Conservation (phyloP, 164 flowering plant species). For the Taxillus chinensis region DNA sequence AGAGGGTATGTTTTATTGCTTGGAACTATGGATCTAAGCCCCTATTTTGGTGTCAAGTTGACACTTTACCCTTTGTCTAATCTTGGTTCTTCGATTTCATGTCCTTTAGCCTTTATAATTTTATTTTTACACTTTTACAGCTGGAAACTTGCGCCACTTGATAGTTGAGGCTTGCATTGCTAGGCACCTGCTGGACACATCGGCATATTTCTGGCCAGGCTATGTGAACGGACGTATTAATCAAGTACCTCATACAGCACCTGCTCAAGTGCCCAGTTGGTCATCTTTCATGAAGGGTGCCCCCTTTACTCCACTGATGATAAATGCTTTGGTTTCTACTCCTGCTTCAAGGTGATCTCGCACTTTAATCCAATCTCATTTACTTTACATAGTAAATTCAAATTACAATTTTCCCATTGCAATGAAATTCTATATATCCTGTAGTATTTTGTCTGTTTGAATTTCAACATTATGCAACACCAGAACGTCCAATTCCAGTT, state of each 20-base stretch:
- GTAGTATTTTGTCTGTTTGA: too few relatives aligned
- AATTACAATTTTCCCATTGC: too few relatives aligned
- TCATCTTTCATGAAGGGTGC: conserved; percentile 85
- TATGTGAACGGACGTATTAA: conserved; percentile 73
- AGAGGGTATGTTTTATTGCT: too few relatives aligned
- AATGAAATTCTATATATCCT: too few relatives aligned
- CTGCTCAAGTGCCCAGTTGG: conserved; percentile 84
- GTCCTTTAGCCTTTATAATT: too few relatives aligned
- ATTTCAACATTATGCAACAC: too few relatives aligned
- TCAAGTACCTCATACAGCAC: conserved; percentile 56
- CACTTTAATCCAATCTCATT: not conserved
- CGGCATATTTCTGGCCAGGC: conserved; percentile 94
- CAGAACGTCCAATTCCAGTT: too few relatives aligned
- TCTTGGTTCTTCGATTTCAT: too few relatives aligned
- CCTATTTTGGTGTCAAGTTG: too few relatives aligned
- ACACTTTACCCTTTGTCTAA: too few relatives aligned
- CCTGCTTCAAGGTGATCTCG: conserved; percentile 86
- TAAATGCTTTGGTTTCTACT: conserved; percentile 62
- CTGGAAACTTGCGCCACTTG: conserved; percentile 90
- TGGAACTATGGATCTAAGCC: too few relatives aligned
- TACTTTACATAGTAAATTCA: too few relatives aligned
- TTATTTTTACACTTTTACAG: conserved; percentile 29
- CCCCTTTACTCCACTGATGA: conserved; percentile 52
- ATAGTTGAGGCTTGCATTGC: conserved; percentile 97
- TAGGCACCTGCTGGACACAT: conserved; percentile 74